Percentiles rank a stretch among this genome's conserved stretches.
These are phyloP conservation scores for Ganoderma boninense DNA, from an alignment of 1,284 basidiomycete genomes.

Conservation along the genomic window DNA sequence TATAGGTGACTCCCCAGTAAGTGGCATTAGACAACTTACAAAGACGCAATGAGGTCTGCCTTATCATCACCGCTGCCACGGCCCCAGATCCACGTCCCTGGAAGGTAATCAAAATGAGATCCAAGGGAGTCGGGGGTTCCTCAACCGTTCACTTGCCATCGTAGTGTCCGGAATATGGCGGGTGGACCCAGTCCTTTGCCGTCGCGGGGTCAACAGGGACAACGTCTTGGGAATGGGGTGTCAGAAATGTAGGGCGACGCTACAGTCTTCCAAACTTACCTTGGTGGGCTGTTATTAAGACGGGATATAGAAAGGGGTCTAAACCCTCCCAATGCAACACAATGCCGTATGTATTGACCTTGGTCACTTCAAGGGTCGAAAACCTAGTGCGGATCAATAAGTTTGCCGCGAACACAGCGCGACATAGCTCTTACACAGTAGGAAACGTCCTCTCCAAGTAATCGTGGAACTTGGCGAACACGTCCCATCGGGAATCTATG, in stretches of 20 bases:
- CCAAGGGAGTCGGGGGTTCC: neutral
- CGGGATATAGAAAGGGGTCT: conserved; percentile 61
- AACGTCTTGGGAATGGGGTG: conserved; percentile 50
- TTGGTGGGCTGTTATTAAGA: conserved; percentile 73
- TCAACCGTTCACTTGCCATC: conserved; percentile 36
- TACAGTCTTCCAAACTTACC: conserved; percentile 42
- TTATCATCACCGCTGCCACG: conserved; percentile 72
- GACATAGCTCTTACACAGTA: conserved; percentile 42
- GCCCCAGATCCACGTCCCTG: conserved; percentile 65
- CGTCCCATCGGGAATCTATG: conserved; percentile 53
- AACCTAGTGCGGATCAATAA: conserved; percentile 47
- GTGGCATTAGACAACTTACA: conserved; percentile 47
- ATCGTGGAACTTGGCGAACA: conserved; percentile 47
- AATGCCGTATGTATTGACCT: conserved; percentile 71
- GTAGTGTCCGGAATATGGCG: conserved; percentile 45
- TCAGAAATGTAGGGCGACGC: neutral
- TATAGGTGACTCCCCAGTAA: neutral
- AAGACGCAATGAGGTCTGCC: conserved; percentile 59
- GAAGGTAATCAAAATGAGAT: neutral
- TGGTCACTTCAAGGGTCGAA: conserved; percentile 55
- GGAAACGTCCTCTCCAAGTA: conserved; percentile 51
- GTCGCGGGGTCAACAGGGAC: conserved; percentile 64
- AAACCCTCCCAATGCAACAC: conserved; percentile 71
- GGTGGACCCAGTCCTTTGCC: conserved; percentile 56
- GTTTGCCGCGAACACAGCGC: neutral